Percentiles rank a stretch among this genome's conserved stretches.
These are phyloP conservation scores for Oldenlandia corymbosa DNA, from an alignment of 257 asterid species.

Conservation along the genomic window DNA sequence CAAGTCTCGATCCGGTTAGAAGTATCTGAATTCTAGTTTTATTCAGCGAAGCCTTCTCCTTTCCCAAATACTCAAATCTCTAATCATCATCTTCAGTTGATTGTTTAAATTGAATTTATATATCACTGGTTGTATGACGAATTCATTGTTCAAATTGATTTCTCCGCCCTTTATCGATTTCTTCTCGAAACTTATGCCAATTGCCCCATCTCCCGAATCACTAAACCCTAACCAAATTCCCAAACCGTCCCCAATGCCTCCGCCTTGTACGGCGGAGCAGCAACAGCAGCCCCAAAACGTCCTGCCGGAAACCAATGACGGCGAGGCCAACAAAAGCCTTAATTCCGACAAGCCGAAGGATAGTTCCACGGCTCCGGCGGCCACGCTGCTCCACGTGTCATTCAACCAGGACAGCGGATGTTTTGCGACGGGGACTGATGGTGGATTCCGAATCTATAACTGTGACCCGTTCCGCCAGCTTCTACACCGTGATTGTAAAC, in stretches of 20 bases:
- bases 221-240: slow-evolving; percentile 18
- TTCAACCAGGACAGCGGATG: slow-evolving; percentile 87
- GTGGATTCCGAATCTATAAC: slow-evolving; percentile 71
- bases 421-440: slow-evolving; percentile 69
- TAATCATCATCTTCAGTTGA: too few species aligned
- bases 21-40: too few species aligned
- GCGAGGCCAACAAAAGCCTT: not conserved
- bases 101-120: too few species aligned
- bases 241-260: slow-evolving; percentile 18
- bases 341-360: slow-evolving; percentile 8
- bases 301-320: not conserved
- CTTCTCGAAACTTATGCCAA: slow-evolving; percentile 2
- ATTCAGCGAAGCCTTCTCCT: too few species aligned
- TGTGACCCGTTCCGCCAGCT: slow-evolving; percentile 84
- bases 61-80: too few species aligned
- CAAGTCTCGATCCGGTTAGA: too few species aligned
- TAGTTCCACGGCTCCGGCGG: slow-evolving; percentile 12
- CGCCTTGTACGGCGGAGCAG: slow-evolving; percentile 15
- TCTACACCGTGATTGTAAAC: slow-evolving; percentile 73
- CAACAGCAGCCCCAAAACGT: slow-evolving; percentile 1
- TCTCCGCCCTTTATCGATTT: too few species aligned
- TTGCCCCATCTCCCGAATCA: slow-evolving; percentile 1
- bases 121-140: too few species aligned
- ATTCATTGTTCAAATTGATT: too few species aligned
- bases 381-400: slow-evolving; percentile 60